Conservation (phyloP, 2,329 filamentous ascomycete genomes). For the Chaetomium sp. region DNA sequence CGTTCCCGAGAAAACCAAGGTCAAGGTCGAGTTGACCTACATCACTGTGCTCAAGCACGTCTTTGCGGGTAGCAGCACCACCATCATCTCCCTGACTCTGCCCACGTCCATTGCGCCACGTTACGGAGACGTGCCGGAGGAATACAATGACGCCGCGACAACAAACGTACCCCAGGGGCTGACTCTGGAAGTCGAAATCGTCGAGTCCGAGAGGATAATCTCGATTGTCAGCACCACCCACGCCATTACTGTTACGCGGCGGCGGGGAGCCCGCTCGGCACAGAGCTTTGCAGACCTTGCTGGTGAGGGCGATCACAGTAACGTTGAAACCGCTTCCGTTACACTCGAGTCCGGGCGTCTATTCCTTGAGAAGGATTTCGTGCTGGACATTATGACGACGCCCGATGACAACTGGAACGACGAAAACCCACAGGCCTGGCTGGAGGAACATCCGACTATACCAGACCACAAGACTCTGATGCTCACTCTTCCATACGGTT, state of each 20-base stretch:
- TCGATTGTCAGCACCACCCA: slow-evolving; percentile 34
- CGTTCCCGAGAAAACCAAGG: slow-evolving; percentile 34
- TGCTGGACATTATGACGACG: slow-evolving; percentile 34
- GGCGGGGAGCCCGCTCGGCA: slow-evolving; percentile 14
- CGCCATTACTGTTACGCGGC: slow-evolving; percentile 28
- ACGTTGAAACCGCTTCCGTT: slow-evolving; percentile 19
- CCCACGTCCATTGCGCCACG: slow-evolving; percentile 36
- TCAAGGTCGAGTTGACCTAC: slow-evolving; percentile 36
- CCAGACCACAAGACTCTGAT: slow-evolving; percentile 36
- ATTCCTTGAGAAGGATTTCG: slow-evolving; percentile 36
- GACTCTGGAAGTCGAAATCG: slow-evolving; percentile 24
- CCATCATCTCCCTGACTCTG: slow-evolving; percentile 33
- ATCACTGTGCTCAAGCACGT: slow-evolving; percentile 34
- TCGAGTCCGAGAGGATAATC: slow-evolving; percentile 14
- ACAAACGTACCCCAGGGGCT: slow-evolving; percentile 16
- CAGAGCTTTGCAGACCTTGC: slow-evolving; percentile 27
- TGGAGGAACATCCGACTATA: slow-evolving; percentile 35
- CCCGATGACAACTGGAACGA: slow-evolving; percentile 16
- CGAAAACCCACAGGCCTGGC: slow-evolving; percentile 32
- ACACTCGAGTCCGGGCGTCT: slow-evolving; percentile 3
- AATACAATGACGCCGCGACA: slow-evolving; percentile 22
- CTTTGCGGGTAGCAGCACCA: slow-evolving; percentile 30
- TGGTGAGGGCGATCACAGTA: slow-evolving; percentile 9
- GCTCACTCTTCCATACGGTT: slow-evolving; percentile 34
- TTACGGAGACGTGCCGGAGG: slow-evolving; percentile 33